Conservation (phyloP, 2,329 filamentous ascomycete species). For the Nothophoma quercina region DNA sequence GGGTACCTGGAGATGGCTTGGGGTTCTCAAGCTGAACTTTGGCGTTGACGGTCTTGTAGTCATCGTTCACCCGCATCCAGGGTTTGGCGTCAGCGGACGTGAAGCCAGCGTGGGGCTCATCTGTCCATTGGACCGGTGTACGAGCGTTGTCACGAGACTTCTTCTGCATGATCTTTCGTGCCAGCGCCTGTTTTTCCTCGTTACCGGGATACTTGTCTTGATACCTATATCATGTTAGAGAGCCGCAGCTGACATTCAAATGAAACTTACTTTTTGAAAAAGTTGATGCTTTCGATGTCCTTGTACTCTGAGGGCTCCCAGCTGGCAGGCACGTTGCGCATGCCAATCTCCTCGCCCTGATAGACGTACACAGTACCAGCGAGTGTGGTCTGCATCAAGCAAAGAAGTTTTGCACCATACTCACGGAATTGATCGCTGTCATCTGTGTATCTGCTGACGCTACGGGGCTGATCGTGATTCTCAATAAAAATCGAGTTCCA, state of each 20-base stretch:
- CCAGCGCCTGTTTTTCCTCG: conserved; percentile 35
- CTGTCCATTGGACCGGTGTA: conserved; percentile 73
- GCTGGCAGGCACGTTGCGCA: conserved; percentile 55
- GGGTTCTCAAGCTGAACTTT: conserved; percentile 56
- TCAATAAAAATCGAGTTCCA: conserved; percentile 62
- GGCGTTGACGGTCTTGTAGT: conserved; percentile 65
- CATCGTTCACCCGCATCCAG: conserved; percentile 68
- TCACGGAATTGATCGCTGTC: conserved; percentile 57
- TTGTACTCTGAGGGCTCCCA: conserved; percentile 59
- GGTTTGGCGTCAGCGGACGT: conserved; percentile 59
- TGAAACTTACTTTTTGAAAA: conserved; percentile 52
- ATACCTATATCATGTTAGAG: conserved; percentile 31
- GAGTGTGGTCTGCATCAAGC: conserved; percentile 57
- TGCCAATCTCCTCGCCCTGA: conserved; percentile 61
- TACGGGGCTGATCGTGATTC: conserved; percentile 63
- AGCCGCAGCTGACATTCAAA: background rate
- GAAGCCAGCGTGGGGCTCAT: conserved; percentile 66
- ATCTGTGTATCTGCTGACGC: conserved; percentile 57
- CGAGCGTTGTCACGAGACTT: conserved; percentile 72
- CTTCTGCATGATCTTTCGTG: conserved; percentile 57
- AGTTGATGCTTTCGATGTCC: conserved; percentile 65
- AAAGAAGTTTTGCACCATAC: conserved; percentile 57
- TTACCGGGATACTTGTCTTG: conserved; percentile 40
- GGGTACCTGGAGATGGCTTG: conserved; percentile 36
- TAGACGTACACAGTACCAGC: conserved; percentile 59